Percentiles rank a stretch among this genome's conserved stretches.
Evolutionary conservation across 345 rosid genomes (phyloP).

Genomic region (Bretschneidera sinensis): DNA sequence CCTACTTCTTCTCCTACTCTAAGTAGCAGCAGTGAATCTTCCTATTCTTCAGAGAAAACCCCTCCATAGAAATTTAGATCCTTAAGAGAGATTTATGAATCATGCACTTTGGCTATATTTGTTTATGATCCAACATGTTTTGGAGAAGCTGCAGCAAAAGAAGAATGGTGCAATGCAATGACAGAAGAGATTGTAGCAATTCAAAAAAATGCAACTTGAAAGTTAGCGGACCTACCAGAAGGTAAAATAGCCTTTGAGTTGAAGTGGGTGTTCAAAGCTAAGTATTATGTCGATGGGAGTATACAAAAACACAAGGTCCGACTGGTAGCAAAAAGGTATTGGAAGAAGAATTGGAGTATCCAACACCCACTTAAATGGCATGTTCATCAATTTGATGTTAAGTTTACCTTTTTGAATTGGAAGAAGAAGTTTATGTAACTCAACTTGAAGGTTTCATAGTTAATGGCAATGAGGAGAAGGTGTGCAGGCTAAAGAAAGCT

Average conservation of each 20-base stretch:
- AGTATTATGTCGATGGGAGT: neutral
- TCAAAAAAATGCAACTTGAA: slow-evolving; percentile 7
- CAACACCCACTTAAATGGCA: neutral
- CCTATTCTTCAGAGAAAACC: neutral
- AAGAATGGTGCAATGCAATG: slow-evolving; percentile 9
- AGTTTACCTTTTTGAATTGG: slow-evolving; percentile 12
- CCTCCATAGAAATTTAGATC: slow-evolving; percentile 3
- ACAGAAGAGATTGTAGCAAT: neutral
- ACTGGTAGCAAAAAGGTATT: slow-evolving; percentile 4
- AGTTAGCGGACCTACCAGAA: neutral
- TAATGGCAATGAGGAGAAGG: neutral
- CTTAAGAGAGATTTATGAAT: slow-evolving; percentile 1
- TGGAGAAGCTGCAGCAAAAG: neutral
- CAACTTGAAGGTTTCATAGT: slow-evolving; percentile 7
- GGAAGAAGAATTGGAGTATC: too few relatives aligned
- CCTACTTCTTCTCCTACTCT: neutral
- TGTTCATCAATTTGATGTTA: slow-evolving; percentile 17
- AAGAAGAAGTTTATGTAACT: slow-evolving; percentile 9
- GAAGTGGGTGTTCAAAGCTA: slow-evolving; percentile 18
- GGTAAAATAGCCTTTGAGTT: slow-evolving; percentile 3
- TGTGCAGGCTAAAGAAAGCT: neutral
- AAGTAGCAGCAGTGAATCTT: neutral
- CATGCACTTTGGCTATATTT: neutral
- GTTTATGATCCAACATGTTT: neutral
- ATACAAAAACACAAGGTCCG: slow-evolving; percentile 11